phyloP scores from a whole-genome alignment of 163 green algal species.

The Prototheca wickerhamii region DNA sequence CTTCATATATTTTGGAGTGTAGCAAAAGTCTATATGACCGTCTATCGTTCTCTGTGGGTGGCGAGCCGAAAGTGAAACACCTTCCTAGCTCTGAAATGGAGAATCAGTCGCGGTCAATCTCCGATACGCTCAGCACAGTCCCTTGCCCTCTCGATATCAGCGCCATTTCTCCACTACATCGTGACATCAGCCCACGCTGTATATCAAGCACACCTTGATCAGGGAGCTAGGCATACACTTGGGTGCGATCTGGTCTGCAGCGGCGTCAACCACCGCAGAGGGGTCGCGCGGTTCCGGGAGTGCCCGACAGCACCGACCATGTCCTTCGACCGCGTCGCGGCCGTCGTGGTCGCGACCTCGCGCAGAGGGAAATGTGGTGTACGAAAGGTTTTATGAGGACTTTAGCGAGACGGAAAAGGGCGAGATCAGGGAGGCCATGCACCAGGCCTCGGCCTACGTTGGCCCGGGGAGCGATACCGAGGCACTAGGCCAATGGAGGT shows the following conservation, averaged over 20 bases:
- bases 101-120: no score
- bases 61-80: no score
- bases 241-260: not conserved
- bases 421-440: constrained; percentile 54
- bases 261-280: not conserved
- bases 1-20: no score
- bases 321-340: not conserved
- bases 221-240: not conserved
- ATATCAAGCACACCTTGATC: not conserved
- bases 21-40: no score
- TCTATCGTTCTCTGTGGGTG: no score
- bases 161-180: not conserved
- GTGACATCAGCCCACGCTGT: not conserved
- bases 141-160: no score
- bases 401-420: constrained; percentile 65
- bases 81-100: no score
- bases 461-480: constrained; percentile 21
- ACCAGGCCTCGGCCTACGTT: constrained; percentile 25
- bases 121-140: no score
- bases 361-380: constrained; percentile 48
- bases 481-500: constrained; percentile 47
- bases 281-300: not conserved
- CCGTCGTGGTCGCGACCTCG: not conserved
- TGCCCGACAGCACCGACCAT: not conserved
- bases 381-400: constrained; percentile 69